Conservation (phyloP, 768 basidiomycete genomes). For the Lactarius trivialis region DNA sequence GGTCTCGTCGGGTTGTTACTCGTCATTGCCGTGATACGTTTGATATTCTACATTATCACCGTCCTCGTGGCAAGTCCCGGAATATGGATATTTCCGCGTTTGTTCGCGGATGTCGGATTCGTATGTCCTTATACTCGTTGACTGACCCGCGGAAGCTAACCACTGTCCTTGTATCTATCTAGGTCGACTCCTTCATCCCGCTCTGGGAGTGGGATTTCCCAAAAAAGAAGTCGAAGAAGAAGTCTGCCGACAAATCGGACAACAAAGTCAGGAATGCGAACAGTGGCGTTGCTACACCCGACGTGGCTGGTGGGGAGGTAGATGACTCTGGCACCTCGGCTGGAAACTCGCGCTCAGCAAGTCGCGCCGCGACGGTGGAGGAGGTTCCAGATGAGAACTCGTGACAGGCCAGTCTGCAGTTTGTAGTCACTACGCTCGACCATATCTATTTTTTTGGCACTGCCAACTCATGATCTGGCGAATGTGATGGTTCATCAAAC, state of each 20-base stretch:
- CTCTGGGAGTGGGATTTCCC: conserved; percentile 94
- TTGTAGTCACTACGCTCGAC: conserved; percentile 5
- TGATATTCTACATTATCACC: conserved; percentile 94
- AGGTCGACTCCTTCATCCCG: conserved; percentile 98
- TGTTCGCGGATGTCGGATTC: conserved; percentile 98
- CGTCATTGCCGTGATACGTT: conserved; percentile 78
- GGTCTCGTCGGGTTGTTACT: conserved; percentile 89
- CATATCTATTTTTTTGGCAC: conserved; percentile 20
- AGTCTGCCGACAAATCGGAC: conserved; percentile 45
- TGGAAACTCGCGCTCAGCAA: conserved; percentile 30
- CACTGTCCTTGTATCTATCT: background rate
- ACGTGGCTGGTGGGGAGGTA: conserved; percentile 38
- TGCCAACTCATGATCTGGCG: conserved; percentile 3
- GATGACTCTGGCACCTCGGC: conserved; percentile 32
- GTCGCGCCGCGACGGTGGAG: conserved; percentile 30
- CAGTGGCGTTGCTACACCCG: conserved; percentile 29
- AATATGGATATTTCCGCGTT: conserved; percentile 97
- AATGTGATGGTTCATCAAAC: background rate
- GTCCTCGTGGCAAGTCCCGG: conserved; percentile 79
- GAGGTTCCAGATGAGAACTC: conserved; percentile 30
- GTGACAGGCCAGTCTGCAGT: conserved; percentile 17
- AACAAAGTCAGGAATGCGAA: conserved; percentile 39
- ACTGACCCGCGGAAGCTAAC: background rate
- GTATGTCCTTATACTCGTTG: conserved; percentile 46
- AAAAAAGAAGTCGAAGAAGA: conserved; percentile 59